phyloP scores from a whole-genome alignment of 805 yeast species.

The Lipomyces oligophaga region DNA sequence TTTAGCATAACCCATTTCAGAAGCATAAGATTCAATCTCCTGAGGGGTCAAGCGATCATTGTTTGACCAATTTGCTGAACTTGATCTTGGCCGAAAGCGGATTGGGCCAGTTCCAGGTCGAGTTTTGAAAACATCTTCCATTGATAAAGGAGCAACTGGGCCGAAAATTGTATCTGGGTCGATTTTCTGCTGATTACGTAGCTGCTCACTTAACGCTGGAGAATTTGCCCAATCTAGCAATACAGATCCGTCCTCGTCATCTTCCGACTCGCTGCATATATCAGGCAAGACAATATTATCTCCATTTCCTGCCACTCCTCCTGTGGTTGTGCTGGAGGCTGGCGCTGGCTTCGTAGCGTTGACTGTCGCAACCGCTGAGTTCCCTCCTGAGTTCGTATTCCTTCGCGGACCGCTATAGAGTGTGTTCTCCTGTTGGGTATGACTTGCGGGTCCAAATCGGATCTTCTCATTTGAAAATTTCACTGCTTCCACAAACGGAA shows the following conservation, averaged over 20 bases:
- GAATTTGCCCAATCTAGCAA: constrained; percentile 61
- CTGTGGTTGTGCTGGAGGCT: constrained; percentile 12
- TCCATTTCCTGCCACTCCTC: constrained; percentile 24
- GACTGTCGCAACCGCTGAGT: constrained; percentile 7
- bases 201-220: constrained; percentile 49
- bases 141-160: constrained; percentile 61
- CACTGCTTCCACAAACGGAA: constrained; percentile 36
- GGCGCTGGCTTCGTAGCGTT: constrained; percentile 1
- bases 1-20: constrained; percentile 48
- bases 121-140: constrained; percentile 61
- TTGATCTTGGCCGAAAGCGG: constrained; percentile 51
- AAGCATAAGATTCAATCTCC: constrained; percentile 48
- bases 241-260: constrained; percentile 47
- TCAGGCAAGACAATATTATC: constrained; percentile 33
- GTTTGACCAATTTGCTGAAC: constrained; percentile 51
- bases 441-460: constrained; percentile 32
- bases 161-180: constrained; percentile 74
- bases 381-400: constrained; percentile 6
- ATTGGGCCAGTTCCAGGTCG: constrained; percentile 39
- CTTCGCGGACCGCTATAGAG: constrained; percentile 2
- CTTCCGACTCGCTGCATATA: constrained; percentile 45
- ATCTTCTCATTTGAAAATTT: constrained; percentile 37
- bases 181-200: constrained; percentile 47
- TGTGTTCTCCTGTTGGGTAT: no score
- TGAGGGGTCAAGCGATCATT: constrained; percentile 45